Percentiles rank a stretch among this genome's conserved stretches.
Conservation (phyloP, 1,284 basidiomycete species). For the Hemileia vastatrix region DNA sequence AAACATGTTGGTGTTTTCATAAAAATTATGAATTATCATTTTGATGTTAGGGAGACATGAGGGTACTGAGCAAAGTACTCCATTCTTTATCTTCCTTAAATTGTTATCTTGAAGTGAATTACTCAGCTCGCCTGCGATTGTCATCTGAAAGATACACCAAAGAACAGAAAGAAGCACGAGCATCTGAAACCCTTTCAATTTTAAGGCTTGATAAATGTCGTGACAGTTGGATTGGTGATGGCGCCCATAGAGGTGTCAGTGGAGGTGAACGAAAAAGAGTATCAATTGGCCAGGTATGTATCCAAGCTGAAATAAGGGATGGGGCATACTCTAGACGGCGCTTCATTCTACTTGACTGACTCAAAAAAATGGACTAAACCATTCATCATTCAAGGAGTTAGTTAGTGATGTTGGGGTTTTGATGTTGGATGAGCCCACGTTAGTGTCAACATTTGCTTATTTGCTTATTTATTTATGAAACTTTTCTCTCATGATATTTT, state of each 20-base stretch:
- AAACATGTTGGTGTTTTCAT: neutral
- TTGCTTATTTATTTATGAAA: too few relatives aligned
- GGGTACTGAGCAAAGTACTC: too few relatives aligned
- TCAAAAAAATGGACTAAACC: too few relatives aligned
- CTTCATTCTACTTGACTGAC: too few relatives aligned
- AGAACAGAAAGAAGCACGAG: neutral
- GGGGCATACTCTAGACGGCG: too few relatives aligned
- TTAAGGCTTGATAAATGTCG: neutral
- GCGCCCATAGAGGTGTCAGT: conserved; percentile 28
- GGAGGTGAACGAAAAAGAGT: conserved; percentile 41
- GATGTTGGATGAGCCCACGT: conserved; percentile 33
- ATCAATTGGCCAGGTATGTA: conserved; percentile 25
- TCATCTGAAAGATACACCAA: neutral
- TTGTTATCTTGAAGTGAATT: neutral
- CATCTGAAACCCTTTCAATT: neutral
- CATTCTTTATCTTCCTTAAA: too few relatives aligned
- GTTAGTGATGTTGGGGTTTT: conserved; percentile 29
- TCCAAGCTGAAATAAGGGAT: too few relatives aligned
- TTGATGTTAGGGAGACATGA: too few relatives aligned
- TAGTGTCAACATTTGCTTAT: too few relatives aligned
- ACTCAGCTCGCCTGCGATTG: neutral
- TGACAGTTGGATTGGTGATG: neutral
- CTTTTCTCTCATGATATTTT: neutral
- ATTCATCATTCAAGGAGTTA: too few relatives aligned
- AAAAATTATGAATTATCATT: neutral